Base-by-base conservation (phyloP, 2,329 filamentous ascomycete species). In the Ophiostoma angusticollis region DNA sequence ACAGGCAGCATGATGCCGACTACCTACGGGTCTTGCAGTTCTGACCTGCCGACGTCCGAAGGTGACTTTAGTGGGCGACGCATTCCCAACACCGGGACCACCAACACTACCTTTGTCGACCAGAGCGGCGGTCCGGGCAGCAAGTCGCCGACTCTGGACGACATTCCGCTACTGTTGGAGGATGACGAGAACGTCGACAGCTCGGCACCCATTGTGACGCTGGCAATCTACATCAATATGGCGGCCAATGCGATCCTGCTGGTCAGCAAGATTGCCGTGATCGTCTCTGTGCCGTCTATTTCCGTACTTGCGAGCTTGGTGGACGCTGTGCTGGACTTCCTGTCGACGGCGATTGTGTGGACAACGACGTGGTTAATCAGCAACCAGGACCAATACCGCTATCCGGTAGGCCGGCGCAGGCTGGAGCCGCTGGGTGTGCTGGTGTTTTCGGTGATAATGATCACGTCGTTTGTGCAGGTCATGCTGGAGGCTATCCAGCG, bases 161-260 rank as follows among this genome's bases (percentile, higher is more conserved):
- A 79, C 41, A 72, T 85, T 30, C 80, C 80, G 7, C 79, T 76
- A 57, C 71, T 82, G 40, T 39, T 48, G 7, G 47, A 48, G 28
- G 79, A 82, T 42, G 81, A 86, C 47, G 80, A 79, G 41, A 70
- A 72, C 17, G 49, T 86, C 3, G 80, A 86, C 52, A 84, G 78
- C 46, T 69, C 77, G 34, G 78, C 80, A 43, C 75, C 72, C 13
- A 74, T 93, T 35, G 85, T 95, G 35, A 80, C 78, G n/a, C 54
- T 91, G 16, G 87, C 89, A 30, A 91, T 96, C 51, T 89, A 86
- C 57, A 62, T 93, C 57, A 94, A 93, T 54, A 72, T 93, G 35
- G 60, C 72, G 17, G 86, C 85, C 42, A 94, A 94, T 54, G 65
- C 75, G 3, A 62, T 84, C 31, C 67, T 93, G 2, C 69, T 93